Evolutionary conservation across 1,284 basidiomycete genomes (phyloP).

Genomic region (Tilletia horrida): DNA sequence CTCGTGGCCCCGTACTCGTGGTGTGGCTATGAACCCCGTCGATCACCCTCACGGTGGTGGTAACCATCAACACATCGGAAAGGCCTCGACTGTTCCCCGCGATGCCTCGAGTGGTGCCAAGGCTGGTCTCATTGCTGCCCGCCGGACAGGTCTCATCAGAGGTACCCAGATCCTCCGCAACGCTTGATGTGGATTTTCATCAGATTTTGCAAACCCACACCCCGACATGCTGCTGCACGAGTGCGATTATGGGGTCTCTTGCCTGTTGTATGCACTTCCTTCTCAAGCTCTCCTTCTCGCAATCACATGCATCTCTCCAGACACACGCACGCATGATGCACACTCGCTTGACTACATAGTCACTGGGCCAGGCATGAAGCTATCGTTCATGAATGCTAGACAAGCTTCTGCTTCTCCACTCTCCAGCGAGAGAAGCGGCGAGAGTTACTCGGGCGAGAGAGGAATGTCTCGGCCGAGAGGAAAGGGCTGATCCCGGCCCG

Average conservation of each 20-base stretch:
- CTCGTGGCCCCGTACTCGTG: slow-evolving; percentile 55
- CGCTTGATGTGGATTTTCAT: neutral
- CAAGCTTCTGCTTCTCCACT: too few species aligned
- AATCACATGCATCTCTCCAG: neutral
- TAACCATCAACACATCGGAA: slow-evolving; percentile 56
- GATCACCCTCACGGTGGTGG: slow-evolving; percentile 56
- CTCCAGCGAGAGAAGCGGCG: too few species aligned
- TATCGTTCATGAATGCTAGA: too few species aligned
- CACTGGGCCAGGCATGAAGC: too few species aligned
- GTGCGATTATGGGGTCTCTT: neutral
- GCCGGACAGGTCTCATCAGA: slow-evolving; percentile 54
- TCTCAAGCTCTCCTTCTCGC: neutral
- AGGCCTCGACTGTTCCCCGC: slow-evolving; percentile 50
- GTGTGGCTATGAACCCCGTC: slow-evolving; percentile 56
- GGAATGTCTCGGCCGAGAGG: too few species aligned
- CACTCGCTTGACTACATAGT: too few species aligned
- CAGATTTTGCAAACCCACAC: neutral
- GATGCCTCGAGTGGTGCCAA: slow-evolving; percentile 52
- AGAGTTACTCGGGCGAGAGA: too few species aligned
- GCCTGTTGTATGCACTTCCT: neutral
- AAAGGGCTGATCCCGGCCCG: too few species aligned
- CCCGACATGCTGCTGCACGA: too few species aligned
- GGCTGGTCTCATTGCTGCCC: slow-evolving; percentile 54
- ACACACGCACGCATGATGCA: too few species aligned
- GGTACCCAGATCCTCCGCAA: slow-evolving; percentile 36